A percentile compares a stretch with the other conserved stretches of the same genome.
Evolutionary conservation across 202 grass and related monocot species (phyloP).

Genomic region (Schoenoplectus tabernaemontani): DNA sequence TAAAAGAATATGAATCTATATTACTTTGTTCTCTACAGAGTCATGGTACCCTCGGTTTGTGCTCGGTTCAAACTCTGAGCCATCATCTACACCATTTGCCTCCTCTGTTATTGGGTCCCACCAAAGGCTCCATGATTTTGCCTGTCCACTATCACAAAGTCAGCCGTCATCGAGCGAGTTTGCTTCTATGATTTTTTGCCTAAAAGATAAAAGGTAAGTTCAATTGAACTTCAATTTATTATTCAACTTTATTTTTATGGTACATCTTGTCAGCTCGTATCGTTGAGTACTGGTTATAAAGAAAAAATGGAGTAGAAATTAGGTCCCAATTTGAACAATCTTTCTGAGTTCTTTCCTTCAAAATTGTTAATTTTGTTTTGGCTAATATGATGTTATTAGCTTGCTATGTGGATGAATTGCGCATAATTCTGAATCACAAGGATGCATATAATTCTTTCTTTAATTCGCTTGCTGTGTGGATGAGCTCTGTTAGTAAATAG

Average conservation of each 20-base stretch:
- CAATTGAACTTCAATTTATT: constrained; percentile 8
- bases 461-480: constrained; percentile 93
- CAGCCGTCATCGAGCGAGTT: constrained; percentile 72
- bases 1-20: too few relatives aligned
- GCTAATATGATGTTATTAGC: constrained; percentile 9
- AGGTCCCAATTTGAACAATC: neutral
- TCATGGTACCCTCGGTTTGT: constrained; percentile 81
- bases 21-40: too few relatives aligned
- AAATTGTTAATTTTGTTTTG: neutral
- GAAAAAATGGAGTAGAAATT: neutral
- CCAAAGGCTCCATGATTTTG: constrained; percentile 51
- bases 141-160: constrained; percentile 39
- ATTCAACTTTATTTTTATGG: neutral
- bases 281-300: constrained; percentile 13
- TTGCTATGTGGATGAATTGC: constrained; percentile 82
- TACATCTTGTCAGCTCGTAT: neutral
- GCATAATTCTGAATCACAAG: constrained; percentile 62
- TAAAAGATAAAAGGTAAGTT: constrained; percentile 78
- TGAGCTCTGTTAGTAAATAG: too few relatives aligned
- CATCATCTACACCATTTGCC: constrained; percentile 42
- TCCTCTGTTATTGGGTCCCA: constrained; percentile 30
- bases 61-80: constrained; percentile 45
- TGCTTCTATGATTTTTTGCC: constrained; percentile 54
- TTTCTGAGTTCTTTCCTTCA: neutral
- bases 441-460: constrained; percentile 73